Conservation (phyloP, 345 rosid genomes). For the Brassica nigra region DNA sequence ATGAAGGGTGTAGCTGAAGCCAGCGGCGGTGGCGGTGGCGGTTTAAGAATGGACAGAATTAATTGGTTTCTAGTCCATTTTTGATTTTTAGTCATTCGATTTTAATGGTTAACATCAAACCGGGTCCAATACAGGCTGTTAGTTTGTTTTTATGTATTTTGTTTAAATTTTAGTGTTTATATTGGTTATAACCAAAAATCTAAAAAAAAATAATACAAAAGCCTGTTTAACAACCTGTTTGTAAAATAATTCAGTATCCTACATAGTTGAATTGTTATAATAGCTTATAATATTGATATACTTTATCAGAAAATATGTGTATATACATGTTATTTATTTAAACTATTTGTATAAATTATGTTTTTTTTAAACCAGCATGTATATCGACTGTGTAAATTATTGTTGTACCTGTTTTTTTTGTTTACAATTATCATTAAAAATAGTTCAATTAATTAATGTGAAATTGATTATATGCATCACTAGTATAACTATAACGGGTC, state of each 20-base stretch:
- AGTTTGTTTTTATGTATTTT: neutral
- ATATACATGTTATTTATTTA: neutral
- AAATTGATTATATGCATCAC: neutral
- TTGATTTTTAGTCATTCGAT: too few relatives aligned
- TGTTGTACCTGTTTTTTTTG: neutral
- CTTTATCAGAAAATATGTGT: neutral
- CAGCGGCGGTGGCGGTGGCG: neutral
- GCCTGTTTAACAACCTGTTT: too few relatives aligned
- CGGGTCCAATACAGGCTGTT: neutral
- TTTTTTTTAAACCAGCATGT: neutral
- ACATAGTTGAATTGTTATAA: neutral
- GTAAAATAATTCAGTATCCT: neutral
- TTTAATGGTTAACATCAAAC: neutral
- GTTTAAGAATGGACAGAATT: too few relatives aligned
- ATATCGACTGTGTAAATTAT: neutral
- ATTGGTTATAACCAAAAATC: neutral
- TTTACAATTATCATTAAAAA: neutral
- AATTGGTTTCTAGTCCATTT: too few relatives aligned
- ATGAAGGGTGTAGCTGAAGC: neutral
- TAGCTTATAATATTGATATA: neutral
- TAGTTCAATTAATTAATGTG: neutral
- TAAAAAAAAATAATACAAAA: too few relatives aligned
- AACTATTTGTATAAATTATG: neutral
- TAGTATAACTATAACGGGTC: neutral
- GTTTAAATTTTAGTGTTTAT: neutral